These are phyloP conservation scores for Backusella sp. DNA, from an alignment of 192 early-diverging fungal species.

Conservation along the genomic window DNA sequence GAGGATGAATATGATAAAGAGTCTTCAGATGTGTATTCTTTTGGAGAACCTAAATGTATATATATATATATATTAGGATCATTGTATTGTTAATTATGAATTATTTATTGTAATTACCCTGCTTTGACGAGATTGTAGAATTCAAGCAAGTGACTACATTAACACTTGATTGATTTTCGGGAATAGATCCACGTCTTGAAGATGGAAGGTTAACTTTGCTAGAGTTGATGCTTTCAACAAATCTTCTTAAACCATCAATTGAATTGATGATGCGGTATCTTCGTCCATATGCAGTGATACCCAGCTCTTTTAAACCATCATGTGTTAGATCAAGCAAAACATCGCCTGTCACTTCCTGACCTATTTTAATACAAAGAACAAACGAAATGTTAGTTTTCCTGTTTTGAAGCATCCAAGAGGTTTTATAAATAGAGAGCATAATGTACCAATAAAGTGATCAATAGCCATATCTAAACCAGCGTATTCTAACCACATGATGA, in stretches of 20 bases:
- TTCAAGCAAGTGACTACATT: not conserved
- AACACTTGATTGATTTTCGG: not conserved
- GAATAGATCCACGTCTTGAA: not conserved
- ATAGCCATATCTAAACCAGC: conserved; percentile 1
- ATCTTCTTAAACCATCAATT: conserved; percentile 32
- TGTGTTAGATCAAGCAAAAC: conserved; percentile 55
- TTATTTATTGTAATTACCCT: not conserved
- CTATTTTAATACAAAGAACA: conserved; percentile 27
- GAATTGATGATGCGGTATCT: conserved; percentile 60
- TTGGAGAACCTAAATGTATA: not conserved
- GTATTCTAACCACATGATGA: not conserved
- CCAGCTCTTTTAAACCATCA: conserved; percentile 59
- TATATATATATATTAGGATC: not conserved
- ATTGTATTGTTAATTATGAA: not conserved
- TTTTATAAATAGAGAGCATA: not conserved
- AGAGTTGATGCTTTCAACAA: not conserved
- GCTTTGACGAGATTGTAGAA: not conserved
- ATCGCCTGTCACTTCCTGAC: conserved; percentile 62
- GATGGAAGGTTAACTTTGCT: not conserved
- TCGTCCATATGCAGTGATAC: conserved; percentile 59
- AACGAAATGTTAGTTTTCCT: not conserved
- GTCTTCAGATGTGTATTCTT: not conserved
- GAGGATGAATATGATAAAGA: not conserved
- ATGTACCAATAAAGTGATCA: not conserved
- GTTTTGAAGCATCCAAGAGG: not conserved